phyloP scores from a whole-genome alignment of 2,329 filamentous ascomycete species.

The Cladophialophora bantiana region DNA sequence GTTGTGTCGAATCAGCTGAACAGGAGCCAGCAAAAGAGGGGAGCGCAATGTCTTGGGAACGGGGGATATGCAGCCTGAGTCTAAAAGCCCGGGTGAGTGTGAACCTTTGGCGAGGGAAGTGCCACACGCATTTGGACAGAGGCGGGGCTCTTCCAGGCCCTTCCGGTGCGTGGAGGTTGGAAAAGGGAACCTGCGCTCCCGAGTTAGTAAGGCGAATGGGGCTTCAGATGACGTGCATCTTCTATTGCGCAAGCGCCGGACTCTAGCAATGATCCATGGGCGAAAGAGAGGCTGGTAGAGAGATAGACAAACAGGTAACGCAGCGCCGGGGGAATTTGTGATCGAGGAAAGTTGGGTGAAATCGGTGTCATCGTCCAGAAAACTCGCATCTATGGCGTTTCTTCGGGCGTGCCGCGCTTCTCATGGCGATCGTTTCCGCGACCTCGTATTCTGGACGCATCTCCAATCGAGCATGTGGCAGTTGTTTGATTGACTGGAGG shows the following conservation, averaged over 20 bases:
- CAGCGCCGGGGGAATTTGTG: background rate
- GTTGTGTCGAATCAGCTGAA: conserved; percentile 30
- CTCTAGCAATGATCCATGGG: background rate
- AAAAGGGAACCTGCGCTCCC: background rate
- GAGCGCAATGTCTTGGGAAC: background rate
- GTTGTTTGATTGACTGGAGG: background rate
- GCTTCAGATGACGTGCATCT: conserved; percentile 25
- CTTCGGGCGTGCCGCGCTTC: background rate
- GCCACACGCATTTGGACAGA: background rate
- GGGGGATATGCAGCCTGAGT: conserved; percentile 12
- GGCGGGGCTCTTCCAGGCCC: background rate
- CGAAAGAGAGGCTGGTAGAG: background rate
- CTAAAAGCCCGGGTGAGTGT: conserved; percentile 9
- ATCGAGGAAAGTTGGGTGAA: background rate
- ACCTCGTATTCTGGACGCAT: conserved; percentile 1
- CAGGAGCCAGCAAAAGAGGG: conserved; percentile 9
- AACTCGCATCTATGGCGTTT: background rate
- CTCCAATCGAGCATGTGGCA: conserved; percentile 7
- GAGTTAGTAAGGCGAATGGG: conserved; percentile 12
- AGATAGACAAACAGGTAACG: background rate
- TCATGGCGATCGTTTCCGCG: background rate
- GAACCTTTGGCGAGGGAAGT: conserved; percentile 7
- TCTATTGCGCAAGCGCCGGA: conserved; percentile 26
- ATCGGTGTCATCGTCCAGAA: background rate
- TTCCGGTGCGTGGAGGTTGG: background rate